A percentile compares a stretch with the other conserved stretches of the same genome.
Conservation (phyloP, 73 alveolate genomes). For the Stentor coeruleus region DNA sequence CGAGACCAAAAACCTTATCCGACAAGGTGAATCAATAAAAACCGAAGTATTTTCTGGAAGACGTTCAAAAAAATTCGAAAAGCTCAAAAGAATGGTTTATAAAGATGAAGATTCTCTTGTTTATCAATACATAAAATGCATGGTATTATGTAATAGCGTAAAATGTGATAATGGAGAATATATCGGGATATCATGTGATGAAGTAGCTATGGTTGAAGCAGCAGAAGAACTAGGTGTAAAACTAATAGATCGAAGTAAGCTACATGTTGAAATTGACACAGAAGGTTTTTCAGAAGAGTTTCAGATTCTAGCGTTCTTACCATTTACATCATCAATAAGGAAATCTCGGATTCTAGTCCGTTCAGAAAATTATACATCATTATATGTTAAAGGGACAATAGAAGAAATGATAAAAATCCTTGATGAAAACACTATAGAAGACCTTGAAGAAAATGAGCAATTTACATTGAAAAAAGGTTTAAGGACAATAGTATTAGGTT, state of each 20-base stretch:
- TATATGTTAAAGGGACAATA: not conserved
- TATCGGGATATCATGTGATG: constrained; percentile 19
- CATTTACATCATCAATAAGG: not conserved
- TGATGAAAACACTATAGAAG: too few species aligned
- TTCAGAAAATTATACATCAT: not conserved
- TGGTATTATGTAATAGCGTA: not conserved
- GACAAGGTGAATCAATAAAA: too few species aligned
- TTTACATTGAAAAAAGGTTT: not conserved
- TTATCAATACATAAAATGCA: not conserved
- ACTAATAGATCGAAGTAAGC: not conserved
- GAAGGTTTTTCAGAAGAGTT: not conserved
- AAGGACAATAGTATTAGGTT: not conserved
- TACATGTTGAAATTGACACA: not conserved
- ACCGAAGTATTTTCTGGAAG: too few species aligned
- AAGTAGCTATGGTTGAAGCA: not conserved
- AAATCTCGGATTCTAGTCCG: not conserved
- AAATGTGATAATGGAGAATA: not conserved
- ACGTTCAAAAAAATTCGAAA: too few species aligned
- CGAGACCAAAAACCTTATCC: too few species aligned
- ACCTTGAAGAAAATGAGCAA: too few species aligned
- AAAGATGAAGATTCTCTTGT: too few species aligned
- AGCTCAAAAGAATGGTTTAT: too few species aligned
- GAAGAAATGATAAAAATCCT: not conserved
- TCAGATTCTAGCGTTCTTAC: not conserved
- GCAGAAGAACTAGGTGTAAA: not conserved